Evolutionary conservation across 768 basidiomycete genomes (phyloP), one percentile per base, ranked within the genome.

Genomic region (Pleurotus salmoneostramineus): DNA sequence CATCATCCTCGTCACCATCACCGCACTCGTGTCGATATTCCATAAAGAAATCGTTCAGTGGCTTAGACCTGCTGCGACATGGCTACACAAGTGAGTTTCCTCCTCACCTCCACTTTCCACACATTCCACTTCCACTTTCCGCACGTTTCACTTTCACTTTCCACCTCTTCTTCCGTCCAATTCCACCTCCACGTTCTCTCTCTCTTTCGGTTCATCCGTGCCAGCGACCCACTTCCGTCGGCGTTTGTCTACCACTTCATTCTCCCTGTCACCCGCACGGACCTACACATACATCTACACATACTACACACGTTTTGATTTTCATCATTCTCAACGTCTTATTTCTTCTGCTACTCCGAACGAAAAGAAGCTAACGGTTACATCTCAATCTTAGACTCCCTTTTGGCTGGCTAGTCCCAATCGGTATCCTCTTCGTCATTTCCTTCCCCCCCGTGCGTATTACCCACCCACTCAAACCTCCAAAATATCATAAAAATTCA

Each of bases 371-470:
- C 42, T 36, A 15, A 8, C 21, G 21, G 21, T 27, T 27, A 27
- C 21, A 27, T 27, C 3, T 3, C 21, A 27, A 27, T 27, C 21
- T 4, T 50, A 88, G 85, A 3, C 58, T 86, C 10, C 67, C 72
- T 31, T 75, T 71, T 56, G 91, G 90, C 34, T 93, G 85, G 85
- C 66, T 85, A 3, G 88, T 94, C 32, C 91, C 93, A 1, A 90
- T 95, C 55, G 91, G 71, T 44, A 75, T 94, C 54, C 76, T 94
- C 36, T 93, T 94, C 66, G 78, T 95, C 60, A 82, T 95, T 32
- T 93, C 91, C 0, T 93, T 95, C 67, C 93, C 93, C 58, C 93
- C 93, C 0, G 85, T 88, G 63, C 56, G 78, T 70, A 27, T 37
- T 33, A 27, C 15, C 27, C 5, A 32, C 56, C 3, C 35, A 27